phyloP scores from a whole-genome alignment of 306 rosid genomes.

The Gynostemma pentaphyllum region DNA sequence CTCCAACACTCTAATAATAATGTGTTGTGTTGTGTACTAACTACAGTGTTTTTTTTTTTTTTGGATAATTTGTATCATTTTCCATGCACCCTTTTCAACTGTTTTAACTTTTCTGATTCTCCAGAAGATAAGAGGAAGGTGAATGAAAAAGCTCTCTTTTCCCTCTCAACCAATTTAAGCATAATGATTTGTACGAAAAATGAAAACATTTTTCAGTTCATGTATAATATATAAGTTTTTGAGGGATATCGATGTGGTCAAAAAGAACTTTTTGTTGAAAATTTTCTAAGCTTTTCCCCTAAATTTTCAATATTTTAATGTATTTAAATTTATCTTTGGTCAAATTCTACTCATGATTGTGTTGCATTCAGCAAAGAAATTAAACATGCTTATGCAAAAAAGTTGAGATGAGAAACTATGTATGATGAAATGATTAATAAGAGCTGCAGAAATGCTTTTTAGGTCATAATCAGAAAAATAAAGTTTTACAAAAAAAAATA shows the following conservation, averaged over 20 bases:
- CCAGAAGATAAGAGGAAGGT: neutral
- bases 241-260: too few species aligned
- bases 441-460: too few species aligned
- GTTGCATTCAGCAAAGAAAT: neutral
- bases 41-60: neutral
- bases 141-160: too few species aligned
- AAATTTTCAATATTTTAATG: neutral
- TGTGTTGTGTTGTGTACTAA: conserved; percentile 1
- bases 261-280: neutral
- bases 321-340: neutral
- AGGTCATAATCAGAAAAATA: too few species aligned
- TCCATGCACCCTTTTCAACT: neutral
- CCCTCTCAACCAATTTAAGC: too few species aligned
- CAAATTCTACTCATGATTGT: neutral
- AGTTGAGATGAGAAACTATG: too few species aligned
- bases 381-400: neutral
- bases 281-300: too few species aligned
- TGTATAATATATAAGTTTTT: too few species aligned
- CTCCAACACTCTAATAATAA: conserved; percentile 5
- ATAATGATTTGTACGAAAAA: too few species aligned
- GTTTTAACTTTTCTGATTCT: neutral
- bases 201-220: too few species aligned
- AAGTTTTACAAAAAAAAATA: too few species aligned
- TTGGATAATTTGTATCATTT: neutral
- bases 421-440: too few species aligned